A percentile compares a stretch with the other conserved stretches of the same genome.
phyloP scores from a whole-genome alignment of 1,284 basidiomycete species.

The Puccinia horiana region DNA sequence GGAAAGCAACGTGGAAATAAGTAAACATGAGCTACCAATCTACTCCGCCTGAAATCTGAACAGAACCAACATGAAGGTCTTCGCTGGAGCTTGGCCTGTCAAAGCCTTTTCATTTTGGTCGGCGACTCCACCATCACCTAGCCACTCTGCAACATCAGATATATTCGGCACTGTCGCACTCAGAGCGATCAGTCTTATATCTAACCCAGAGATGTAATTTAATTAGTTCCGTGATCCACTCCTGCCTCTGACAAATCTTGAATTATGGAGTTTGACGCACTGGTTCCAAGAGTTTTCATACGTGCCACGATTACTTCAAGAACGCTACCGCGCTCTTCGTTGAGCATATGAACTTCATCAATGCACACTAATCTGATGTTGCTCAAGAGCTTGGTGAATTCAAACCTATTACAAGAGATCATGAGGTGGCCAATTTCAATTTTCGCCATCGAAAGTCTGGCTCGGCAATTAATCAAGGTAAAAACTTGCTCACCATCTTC shows the following conservation, averaged over 20 bases:
- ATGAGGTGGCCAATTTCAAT: slow-evolving; percentile 62
- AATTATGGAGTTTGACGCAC: slow-evolving; percentile 53
- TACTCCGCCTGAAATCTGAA: slow-evolving; percentile 56
- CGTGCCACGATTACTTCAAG: slow-evolving; percentile 89
- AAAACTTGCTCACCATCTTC: slow-evolving; percentile 67
- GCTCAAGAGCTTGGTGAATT: slow-evolving; percentile 53
- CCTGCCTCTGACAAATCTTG: background rate
- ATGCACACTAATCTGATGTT: slow-evolving; percentile 65
- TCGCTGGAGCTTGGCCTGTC: slow-evolving; percentile 56
- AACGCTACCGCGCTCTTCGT: slow-evolving; percentile 82
- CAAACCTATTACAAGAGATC: slow-evolving; percentile 49
- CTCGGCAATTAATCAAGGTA: slow-evolving; percentile 55
- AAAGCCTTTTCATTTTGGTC: slow-evolving; percentile 46
- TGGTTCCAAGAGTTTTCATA: slow-evolving; percentile 72
- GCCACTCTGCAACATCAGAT: slow-evolving; percentile 83
- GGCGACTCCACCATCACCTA: slow-evolving; percentile 63
- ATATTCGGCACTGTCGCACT: slow-evolving; percentile 95
- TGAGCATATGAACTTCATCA: slow-evolving; percentile 91
- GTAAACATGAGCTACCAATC: background rate
- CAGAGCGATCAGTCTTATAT: slow-evolving; percentile 79
- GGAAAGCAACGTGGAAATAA: slow-evolving; percentile 12
- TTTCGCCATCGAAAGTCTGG: background rate
- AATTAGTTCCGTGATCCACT: slow-evolving; percentile 43
- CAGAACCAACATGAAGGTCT: slow-evolving; percentile 65
- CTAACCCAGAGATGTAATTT: slow-evolving; percentile 53